A percentile compares a stretch with the other conserved stretches of the same genome.
Evolutionary conservation across 768 basidiomycete genomes (phyloP).

Genomic region (Boletus coccyginus): DNA sequence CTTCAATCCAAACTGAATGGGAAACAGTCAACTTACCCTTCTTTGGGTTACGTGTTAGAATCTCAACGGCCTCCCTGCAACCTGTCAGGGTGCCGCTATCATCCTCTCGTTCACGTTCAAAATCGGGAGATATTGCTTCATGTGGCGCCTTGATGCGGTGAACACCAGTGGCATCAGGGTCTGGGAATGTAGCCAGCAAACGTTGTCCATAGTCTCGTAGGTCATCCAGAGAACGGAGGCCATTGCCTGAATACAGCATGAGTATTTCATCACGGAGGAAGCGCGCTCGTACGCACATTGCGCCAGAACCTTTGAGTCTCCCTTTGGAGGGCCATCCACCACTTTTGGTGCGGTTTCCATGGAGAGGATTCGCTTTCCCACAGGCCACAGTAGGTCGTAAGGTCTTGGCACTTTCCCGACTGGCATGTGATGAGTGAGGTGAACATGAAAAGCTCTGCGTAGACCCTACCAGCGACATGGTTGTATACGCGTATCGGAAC

Average conservation of each 20-base stretch:
- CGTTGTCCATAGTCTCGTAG: slow-evolving; percentile 52
- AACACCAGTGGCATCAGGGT: slow-evolving; percentile 25
- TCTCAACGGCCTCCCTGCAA: slow-evolving; percentile 86
- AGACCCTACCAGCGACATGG: slow-evolving; percentile 66
- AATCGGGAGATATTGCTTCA: slow-evolving; percentile 25
- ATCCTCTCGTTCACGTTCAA: slow-evolving; percentile 35
- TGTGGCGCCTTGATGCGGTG: slow-evolving; percentile 24
- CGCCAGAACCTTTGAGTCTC: neutral
- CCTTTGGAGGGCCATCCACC: slow-evolving; percentile 21
- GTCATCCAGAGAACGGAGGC: slow-evolving; percentile 38
- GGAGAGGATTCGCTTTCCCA: slow-evolving; percentile 40
- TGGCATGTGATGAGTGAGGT: slow-evolving; percentile 19
- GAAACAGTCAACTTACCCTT: slow-evolving; percentile 56
- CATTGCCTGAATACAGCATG: slow-evolving; percentile 10
- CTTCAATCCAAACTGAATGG: neutral
- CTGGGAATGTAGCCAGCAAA: slow-evolving; percentile 47
- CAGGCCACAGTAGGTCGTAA: slow-evolving; percentile 86
- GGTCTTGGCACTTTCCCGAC: slow-evolving; percentile 56
- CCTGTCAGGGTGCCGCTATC: slow-evolving; percentile 47
- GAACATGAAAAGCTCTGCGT: neutral
- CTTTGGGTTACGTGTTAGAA: slow-evolving; percentile 83
- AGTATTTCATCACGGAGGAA: neutral
- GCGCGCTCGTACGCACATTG: slow-evolving; percentile 16
- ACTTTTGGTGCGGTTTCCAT: slow-evolving; percentile 28
- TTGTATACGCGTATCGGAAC: slow-evolving; percentile 92